Percentiles rank a stretch among this genome's conserved stretches.
Conservation (phyloP, 2,329 filamentous ascomycete genomes). For the Fusarium verticillioides region DNA sequence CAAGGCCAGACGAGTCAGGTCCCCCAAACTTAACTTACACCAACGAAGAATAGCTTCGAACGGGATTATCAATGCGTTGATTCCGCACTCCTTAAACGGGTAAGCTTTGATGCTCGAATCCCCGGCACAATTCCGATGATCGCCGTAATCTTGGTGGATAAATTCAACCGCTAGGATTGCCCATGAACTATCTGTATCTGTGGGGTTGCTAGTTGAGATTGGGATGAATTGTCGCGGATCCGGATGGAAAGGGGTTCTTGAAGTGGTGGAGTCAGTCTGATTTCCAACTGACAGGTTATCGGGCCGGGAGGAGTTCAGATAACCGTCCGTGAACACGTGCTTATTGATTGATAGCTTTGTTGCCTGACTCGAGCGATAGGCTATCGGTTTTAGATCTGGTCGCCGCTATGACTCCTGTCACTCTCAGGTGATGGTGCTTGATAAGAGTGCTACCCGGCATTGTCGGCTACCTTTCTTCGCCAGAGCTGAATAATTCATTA, state of each 20-base stretch:
- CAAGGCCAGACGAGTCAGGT: not conserved
- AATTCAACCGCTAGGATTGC: not conserved
- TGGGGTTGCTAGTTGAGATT: not conserved
- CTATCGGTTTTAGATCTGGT: not conserved
- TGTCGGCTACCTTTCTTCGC: not conserved
- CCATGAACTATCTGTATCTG: not conserved
- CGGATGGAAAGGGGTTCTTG: not conserved
- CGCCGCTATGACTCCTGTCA: not conserved
- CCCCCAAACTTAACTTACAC: not conserved
- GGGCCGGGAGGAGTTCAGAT: not conserved
- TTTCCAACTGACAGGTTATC: not conserved
- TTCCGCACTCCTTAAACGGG: not conserved
- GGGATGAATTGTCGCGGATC: not conserved
- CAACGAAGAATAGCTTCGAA: not conserved
- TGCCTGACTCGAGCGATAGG: not conserved
- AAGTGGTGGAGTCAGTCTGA: not conserved
- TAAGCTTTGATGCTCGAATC: not conserved
- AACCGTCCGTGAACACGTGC: not conserved
- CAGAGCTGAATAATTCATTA: not conserved
- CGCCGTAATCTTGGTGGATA: not conserved
- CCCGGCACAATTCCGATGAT: not conserved
- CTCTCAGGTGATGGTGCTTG: not conserved
- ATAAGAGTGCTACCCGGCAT: not conserved
- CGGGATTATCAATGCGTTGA: not conserved
- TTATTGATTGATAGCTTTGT: not conserved